Conservation (phyloP, 2,329 filamentous ascomycete genomes). For the Nannizziopsis barbatae region DNA sequence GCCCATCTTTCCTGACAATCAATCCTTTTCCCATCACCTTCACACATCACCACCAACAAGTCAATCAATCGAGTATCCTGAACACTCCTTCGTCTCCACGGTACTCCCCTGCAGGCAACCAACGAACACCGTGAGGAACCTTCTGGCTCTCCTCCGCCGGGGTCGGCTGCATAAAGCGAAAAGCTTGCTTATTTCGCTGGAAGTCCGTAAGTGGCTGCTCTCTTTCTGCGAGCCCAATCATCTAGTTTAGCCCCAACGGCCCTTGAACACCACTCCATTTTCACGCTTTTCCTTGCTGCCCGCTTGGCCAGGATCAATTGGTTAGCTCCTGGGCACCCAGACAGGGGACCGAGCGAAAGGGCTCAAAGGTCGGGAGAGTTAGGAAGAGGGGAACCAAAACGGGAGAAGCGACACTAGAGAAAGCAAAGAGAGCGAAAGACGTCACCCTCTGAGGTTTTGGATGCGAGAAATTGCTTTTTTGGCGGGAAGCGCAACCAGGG, state of each 20-base stretch:
- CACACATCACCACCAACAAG: constrained; percentile 12
- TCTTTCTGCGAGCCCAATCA: constrained; percentile 7
- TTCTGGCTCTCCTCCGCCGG: constrained; percentile 8
- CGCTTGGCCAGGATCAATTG: neutral
- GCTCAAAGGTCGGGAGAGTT: neutral
- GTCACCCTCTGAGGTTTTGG: neutral
- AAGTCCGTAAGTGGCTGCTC: constrained; percentile 16
- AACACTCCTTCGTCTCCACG: constrained; percentile 19
- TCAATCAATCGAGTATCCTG: constrained; percentile 18
- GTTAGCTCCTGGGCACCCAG: too few species aligned
- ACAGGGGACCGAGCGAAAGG: neutral
- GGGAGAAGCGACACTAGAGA: too few species aligned
- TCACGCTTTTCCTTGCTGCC: neutral
- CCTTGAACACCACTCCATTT: neutral
- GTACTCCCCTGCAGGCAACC: constrained; percentile 17
- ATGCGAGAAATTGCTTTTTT: neutral
- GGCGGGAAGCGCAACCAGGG: too few species aligned
- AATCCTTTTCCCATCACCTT: constrained; percentile 14
- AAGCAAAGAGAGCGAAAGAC: too few species aligned
- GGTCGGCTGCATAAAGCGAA: constrained; percentile 6
- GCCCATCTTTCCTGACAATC: too few species aligned
- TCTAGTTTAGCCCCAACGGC: constrained; percentile 2
- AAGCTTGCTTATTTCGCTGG: constrained; percentile 7
- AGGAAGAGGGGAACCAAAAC: too few species aligned
- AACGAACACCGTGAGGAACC: constrained; percentile 1